Percentiles rank a stretch among this genome's conserved stretches.
phyloP scores from a whole-genome alignment of 139 green algal species.

The Picochlorum sp. region DNA sequence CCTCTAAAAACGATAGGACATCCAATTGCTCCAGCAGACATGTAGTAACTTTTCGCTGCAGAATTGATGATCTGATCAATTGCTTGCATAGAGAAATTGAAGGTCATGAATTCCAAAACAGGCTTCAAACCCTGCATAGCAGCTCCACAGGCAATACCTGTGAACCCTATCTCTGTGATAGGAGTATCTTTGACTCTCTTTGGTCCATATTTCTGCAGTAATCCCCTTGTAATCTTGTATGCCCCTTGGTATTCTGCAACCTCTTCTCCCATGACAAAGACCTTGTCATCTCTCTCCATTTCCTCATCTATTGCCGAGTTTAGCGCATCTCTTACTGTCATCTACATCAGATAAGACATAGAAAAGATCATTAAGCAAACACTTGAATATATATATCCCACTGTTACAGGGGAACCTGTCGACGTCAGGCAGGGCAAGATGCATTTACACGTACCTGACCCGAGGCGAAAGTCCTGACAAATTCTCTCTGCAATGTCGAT shows the following conservation, averaged over 20 bases:
- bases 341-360: conserved; percentile 35
- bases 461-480: conserved; percentile 22
- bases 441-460: conserved; percentile 12
- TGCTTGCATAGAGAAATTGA: conserved; percentile 98
- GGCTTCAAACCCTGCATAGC: conserved; percentile 85
- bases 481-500: neutral
- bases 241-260: conserved; percentile 95
- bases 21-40: conserved; percentile 90
- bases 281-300: conserved; percentile 78
- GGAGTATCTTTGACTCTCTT: conserved; percentile 93
- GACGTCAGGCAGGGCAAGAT: neutral
- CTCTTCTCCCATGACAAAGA: conserved; percentile 98
- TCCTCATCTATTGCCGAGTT: conserved; percentile 97
- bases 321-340: conserved; percentile 94
- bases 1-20: conserved; percentile 96
- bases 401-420: too few species aligned
- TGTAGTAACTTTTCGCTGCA: conserved; percentile 97
- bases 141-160: conserved; percentile 87
- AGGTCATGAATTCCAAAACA: conserved; percentile 99
- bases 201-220: conserved; percentile 92
- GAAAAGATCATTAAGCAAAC: neutral
- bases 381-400: too few species aligned
- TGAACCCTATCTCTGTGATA: conserved; percentile 99
- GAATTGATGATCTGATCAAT: conserved; percentile 99
- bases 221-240: conserved; percentile 94